Base-by-base conservation (phyloP, 345 rosid species). In the Camelina hispida region DNA sequence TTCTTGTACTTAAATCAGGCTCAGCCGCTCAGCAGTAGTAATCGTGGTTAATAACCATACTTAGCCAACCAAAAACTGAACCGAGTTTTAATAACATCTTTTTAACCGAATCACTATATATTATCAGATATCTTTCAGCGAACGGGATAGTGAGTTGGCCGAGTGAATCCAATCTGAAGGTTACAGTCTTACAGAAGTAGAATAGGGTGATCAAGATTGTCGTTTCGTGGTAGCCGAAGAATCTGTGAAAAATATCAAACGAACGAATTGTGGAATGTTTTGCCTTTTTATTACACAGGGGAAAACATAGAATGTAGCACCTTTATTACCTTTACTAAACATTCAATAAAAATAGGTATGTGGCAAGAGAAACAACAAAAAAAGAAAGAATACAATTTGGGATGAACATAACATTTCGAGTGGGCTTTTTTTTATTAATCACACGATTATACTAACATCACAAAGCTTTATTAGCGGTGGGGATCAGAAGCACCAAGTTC, bases 401-500 rank as follows among this genome's bases (percentile, higher is more conserved):
- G 43, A 47, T 34, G 25, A 47, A 46, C 28, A 48, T 48, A 64
- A 18, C 6, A 16, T 66, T 56, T 48, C 43, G 22, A 2, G 30
- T 32, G 20, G 38, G 28, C 7, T 12, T 48, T 61, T 28, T 34
- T 25, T 69, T 61, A 77, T 77, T 64, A 56, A 70, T 14, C 66
- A 46, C 57, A 51, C 5, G 55, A 67, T 18, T 59, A 66, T 15
- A 16, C 43, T 38, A 62, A 11, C 56, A 46, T 74, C 77, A 63
- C 44, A 25, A 72, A 76, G 71, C 76, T 71, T 66, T 78, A 50
- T 71, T 70, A 17, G 79, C 78, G 9, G 87, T 75, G 35, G 88
- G 88, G 87, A 71, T 89, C 97, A 6, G 84, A 79, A 5, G 81
- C 55, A 50, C 86, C 81, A 54, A 95, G 88, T 75, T 86, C 88